Conservation (phyloP, 306 rosid species). For the Prunus mira region DNA sequence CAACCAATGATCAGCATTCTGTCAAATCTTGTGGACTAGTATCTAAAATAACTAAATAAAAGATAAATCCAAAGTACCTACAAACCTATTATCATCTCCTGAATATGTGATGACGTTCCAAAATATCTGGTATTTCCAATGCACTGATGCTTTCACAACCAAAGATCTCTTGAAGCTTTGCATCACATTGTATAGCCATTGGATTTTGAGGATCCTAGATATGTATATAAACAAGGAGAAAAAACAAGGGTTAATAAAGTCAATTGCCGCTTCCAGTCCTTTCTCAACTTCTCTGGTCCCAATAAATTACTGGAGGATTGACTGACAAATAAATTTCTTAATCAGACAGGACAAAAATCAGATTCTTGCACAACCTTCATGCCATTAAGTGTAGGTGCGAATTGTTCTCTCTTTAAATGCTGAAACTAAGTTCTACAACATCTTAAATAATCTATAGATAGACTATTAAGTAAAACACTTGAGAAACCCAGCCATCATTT, state of each 20-base stretch:
- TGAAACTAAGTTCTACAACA: conserved; percentile 8
- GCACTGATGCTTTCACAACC: conserved; percentile 81
- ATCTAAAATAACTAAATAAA: neutral
- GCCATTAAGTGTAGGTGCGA: neutral
- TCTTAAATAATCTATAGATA: conserved; percentile 2
- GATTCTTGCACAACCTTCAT: neutral
- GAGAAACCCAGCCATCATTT: neutral
- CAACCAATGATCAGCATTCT: conserved; percentile 30
- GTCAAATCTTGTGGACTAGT: conserved; percentile 12
- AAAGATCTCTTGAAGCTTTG: conserved; percentile 73
- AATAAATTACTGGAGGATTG: neutral
- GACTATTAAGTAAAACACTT: neutral
- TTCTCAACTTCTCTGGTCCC: neutral
- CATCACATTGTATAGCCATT: conserved; percentile 63
- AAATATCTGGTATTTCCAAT: conserved; percentile 68
- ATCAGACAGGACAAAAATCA: neutral
- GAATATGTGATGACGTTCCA: conserved; percentile 66
- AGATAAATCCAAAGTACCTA: neutral
- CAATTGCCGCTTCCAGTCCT: conserved; percentile 13
- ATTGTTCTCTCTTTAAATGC: neutral
- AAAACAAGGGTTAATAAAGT: conserved; percentile 4
- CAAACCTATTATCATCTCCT: conserved; percentile 54
- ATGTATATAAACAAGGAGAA: conserved; percentile 17
- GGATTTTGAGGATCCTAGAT: conserved; percentile 74
- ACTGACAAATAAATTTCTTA: neutral